Percentiles rank a stretch among this genome's conserved stretches.
phyloP scores from a whole-genome alignment of 1,139 yeast species.

The Hemisphaericaspora xylofermentans region DNA sequence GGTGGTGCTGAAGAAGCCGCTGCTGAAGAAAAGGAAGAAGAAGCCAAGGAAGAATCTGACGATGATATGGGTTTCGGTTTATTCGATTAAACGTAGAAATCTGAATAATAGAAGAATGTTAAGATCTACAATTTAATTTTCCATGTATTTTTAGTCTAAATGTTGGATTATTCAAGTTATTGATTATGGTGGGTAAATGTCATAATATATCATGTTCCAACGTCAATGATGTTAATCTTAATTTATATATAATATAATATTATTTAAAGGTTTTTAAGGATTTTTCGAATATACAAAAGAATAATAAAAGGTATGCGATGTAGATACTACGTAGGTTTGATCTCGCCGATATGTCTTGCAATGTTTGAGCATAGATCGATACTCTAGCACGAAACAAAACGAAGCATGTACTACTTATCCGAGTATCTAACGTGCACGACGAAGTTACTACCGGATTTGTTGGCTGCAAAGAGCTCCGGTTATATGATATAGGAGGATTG shows the following conservation, averaged over 20 bases:
- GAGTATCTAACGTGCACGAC: no score
- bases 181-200: not conserved
- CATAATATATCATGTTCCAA: not conserved
- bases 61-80: constrained; percentile 87
- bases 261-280: constrained; percentile 5
- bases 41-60: constrained; percentile 56
- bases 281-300: constrained; percentile 5
- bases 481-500: not conserved
- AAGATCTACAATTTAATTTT: constrained; percentile 4
- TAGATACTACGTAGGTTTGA: no score
- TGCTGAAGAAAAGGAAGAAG: constrained; percentile 56
- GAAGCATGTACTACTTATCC: no score
- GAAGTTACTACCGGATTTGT: no score
- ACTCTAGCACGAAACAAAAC: no score
- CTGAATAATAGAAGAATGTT: constrained; percentile 2
- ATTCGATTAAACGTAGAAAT: constrained; percentile 55
- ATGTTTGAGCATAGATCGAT: no score
- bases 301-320: not conserved
- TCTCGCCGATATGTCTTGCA: no score
- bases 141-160: constrained; percentile 6
- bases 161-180: constrained; percentile 3
- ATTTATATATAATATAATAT: constrained; percentile 4
- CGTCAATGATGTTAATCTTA: constrained; percentile 1
- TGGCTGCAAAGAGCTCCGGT: not conserved
- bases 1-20: constrained; percentile 59